Base-by-base conservation (phyloP, 2,329 filamentous ascomycete genomes). In the Botrytis hyacinthi region DNA sequence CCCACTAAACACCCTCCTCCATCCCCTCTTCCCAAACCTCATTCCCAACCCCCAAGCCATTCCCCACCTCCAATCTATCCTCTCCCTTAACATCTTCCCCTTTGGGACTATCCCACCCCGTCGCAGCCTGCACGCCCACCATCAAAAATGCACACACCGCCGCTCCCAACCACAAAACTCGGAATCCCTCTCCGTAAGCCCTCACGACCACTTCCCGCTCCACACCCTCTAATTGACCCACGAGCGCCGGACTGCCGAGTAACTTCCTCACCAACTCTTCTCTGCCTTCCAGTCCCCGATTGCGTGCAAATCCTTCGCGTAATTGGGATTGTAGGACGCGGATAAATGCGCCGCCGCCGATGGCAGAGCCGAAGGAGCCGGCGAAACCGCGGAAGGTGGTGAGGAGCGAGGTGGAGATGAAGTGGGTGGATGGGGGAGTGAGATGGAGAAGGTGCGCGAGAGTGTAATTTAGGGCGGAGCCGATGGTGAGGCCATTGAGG, bases 361-460 rank as follows among this genome's bases (percentile, higher is more conserved):
- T 91, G 0, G 93, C 89, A 1, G 91, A 92, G 4, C 93, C 93
- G 78, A 97, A 96, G 70, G 90, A 92, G 22, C 93, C 93, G 0
- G 92, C 92, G 76, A 96, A 95, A 8, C 92, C 92, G 6, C 94
- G 87, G 82, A 95, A 95, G 0, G 93, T 97, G 42, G 91, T 89
- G 6, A 95, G 83, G 60, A 97, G 84, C 20, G 92, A 92, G 0
- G 91, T 93, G 4, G 92, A 89, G 68, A 96, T 89, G 78, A 92
- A 94, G 78, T 95, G 92, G 1, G 90, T 89, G 10, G 88, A 85
- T 0, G 88, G 85, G 0, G 85, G 84, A 0, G 91, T 92, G 8
- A 95, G 85, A 80, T 96, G 92, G 7, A 97, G 85, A 8, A 95
- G 81, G 78, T 97, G 94, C 0, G 93, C 92, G 4, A 97, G 86